phyloP scores from a whole-genome alignment of 306 rosid species.

The Quillaja saponaria region DNA sequence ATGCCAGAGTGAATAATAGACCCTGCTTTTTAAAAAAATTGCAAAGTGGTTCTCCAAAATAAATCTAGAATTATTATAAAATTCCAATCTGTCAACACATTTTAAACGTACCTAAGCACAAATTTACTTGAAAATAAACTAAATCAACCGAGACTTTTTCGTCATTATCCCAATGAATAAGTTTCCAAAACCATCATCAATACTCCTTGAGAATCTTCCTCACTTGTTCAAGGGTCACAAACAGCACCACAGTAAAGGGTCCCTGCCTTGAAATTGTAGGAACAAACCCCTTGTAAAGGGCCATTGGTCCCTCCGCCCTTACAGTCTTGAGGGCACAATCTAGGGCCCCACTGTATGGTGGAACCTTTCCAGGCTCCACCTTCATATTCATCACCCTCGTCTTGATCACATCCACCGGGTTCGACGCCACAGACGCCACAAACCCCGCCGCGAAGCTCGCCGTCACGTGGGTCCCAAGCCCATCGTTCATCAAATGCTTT shows the following conservation, averaged over 20 bases:
- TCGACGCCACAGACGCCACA: conserved; percentile 87
- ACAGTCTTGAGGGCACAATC: conserved; percentile 78
- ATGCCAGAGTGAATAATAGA: too few relatives aligned
- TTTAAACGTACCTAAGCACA: too few relatives aligned
- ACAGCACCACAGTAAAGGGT: conserved; percentile 81
- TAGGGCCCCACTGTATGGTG: conserved; percentile 70
- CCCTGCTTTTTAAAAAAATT: too few relatives aligned
- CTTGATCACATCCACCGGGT: conserved; percentile 88
- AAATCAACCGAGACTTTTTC: neutral
- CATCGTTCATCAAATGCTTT: conserved; percentile 60
- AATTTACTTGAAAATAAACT: too few relatives aligned
- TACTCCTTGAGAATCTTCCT: conserved; percentile 63
- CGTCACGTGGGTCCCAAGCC: conserved; percentile 71
- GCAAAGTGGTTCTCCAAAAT: too few relatives aligned
- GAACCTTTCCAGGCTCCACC: conserved; percentile 52
- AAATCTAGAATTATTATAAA: too few relatives aligned
- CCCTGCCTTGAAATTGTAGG: conserved; percentile 88
- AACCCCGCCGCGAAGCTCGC: conserved; percentile 90
- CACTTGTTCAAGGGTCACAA: conserved; percentile 84
- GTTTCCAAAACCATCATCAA: neutral
- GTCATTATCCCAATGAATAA: conserved; percentile 10
- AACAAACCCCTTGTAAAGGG: conserved; percentile 80
- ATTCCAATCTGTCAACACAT: too few relatives aligned
- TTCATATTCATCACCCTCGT: conserved; percentile 91
- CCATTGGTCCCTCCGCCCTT: conserved; percentile 72